These are phyloP conservation scores for Myxozyma lipomycoides DNA, from an alignment of 805 yeast genomes.

Conservation along the genomic window DNA sequence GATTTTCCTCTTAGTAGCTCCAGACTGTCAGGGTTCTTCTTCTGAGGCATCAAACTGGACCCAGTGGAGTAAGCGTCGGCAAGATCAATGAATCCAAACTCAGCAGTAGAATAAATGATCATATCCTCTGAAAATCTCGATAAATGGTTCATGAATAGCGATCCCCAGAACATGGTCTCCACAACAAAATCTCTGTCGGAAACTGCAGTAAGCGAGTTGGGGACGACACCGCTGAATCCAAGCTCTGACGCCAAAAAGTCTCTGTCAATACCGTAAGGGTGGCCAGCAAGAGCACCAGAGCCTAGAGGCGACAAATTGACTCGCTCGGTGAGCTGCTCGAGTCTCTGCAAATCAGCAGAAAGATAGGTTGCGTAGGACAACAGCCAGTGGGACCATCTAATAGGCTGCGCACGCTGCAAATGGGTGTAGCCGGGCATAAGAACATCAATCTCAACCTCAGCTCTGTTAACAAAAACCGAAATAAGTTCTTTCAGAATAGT, in stretches of 20 bases:
- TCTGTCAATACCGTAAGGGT: constrained; percentile 97
- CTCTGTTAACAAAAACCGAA: constrained; percentile 64
- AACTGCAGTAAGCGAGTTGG: constrained; percentile 94
- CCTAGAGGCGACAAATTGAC: constrained; percentile 90
- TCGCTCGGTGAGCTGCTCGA: constrained; percentile 73
- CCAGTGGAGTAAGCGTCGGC: constrained; percentile 99
- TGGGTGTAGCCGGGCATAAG: constrained; percentile 99
- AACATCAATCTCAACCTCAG: constrained; percentile 78
- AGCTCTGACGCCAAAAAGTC: constrained; percentile 77
- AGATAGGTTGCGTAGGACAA: constrained; percentile 92
- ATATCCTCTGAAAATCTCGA: constrained; percentile 93
- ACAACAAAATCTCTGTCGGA: constrained; percentile 97
- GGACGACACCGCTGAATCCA: constrained; percentile 82
- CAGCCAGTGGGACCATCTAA: constrained; percentile 98
- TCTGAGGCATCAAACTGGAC: constrained; percentile 97
- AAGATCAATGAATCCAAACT: constrained; percentile 87
- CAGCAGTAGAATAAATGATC: constrained; percentile 94
- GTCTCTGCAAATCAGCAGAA: constrained; percentile 82
- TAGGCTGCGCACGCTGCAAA: constrained; percentile 98
- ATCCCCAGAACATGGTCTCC: constrained; percentile 92
- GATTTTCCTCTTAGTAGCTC: constrained; percentile 95
- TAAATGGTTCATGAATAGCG: constrained; percentile 90
- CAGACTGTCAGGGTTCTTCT: constrained; percentile 95
- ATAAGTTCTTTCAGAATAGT: constrained; percentile 47
- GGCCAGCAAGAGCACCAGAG: constrained; percentile 98